These are phyloP conservation scores for Bruguiera sexangula DNA, from an alignment of 345 rosid species.

Conservation along the genomic window DNA sequence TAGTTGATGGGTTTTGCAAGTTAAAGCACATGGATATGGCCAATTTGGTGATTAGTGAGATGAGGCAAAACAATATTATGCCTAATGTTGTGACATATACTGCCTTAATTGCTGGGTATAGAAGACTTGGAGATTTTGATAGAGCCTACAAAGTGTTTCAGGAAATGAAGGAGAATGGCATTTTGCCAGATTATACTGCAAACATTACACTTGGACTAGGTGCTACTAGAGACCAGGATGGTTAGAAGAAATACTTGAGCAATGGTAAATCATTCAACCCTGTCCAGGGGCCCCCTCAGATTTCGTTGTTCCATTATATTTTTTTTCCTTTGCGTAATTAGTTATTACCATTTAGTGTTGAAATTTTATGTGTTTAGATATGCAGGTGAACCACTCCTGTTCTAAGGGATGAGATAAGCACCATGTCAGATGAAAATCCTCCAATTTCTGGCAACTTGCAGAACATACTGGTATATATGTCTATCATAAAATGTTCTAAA, in stretches of 20 bases:
- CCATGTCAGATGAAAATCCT: too few species aligned
- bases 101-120: constrained; percentile 38
- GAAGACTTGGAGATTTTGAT: constrained; percentile 25
- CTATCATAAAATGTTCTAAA: too few species aligned
- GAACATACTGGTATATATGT: too few species aligned
- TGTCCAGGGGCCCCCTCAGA: not conserved
- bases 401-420: too few species aligned
- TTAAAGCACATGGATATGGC: constrained; percentile 43
- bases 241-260: not conserved
- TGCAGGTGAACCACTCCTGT: too few species aligned
- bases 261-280: constrained; percentile 4
- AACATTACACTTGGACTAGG: not conserved
- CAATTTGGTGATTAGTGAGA: constrained; percentile 32
- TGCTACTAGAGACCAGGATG: not conserved
- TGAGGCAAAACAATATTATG: constrained; percentile 32
- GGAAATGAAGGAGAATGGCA: constrained; percentile 42
- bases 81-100: constrained; percentile 48
- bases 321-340: not conserved
- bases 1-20: constrained; percentile 48
- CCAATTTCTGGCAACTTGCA: too few species aligned
- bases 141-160: constrained; percentile 32
- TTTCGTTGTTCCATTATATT: not conserved
- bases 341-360: not conserved
- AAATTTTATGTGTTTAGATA: too few species aligned
- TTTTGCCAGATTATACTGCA: constrained; percentile 30